A percentile compares a stretch with the other conserved stretches of the same genome.
These are phyloP conservation scores for Coffea eugenioides DNA, from an alignment of 257 asterid genomes.

Conservation along the genomic window DNA sequence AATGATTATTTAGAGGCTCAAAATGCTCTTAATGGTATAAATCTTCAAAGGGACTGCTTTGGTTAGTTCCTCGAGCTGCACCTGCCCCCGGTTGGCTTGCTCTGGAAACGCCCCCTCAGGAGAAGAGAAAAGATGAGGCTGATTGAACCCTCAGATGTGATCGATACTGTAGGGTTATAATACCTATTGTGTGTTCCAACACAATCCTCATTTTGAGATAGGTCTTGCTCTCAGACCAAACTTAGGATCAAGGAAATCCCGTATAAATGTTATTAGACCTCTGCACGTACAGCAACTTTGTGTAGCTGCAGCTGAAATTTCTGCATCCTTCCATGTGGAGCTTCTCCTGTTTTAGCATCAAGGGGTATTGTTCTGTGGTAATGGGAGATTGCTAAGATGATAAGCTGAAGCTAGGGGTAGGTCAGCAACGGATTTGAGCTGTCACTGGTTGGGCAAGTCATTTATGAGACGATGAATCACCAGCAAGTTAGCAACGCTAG, in stretches of 20 bases:
- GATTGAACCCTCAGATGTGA: background rate
- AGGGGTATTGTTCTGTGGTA: background rate
- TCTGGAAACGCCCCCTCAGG: too few relatives aligned
- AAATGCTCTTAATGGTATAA: background rate
- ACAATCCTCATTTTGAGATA: background rate
- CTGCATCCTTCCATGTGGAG: background rate
- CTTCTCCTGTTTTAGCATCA: background rate
- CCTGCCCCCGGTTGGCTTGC: background rate
- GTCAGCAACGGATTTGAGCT: background rate
- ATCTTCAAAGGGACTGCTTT: background rate
- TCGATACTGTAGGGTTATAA: background rate
- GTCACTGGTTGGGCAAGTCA: background rate
- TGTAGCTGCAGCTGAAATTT: background rate
- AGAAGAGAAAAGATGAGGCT: constrained; percentile 1
- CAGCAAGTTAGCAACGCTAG: too few relatives aligned
- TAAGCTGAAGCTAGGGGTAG: background rate
- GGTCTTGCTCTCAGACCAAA: background rate
- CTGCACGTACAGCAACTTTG: background rate
- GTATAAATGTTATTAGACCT: background rate
- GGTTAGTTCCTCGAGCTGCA: background rate
- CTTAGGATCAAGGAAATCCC: background rate
- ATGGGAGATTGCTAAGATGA: background rate
- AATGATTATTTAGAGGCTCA: constrained; percentile 11
- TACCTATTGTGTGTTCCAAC: background rate
- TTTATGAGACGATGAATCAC: too few relatives aligned